These are phyloP conservation scores for Xylaria venustula DNA, from an alignment of 495 filamentous ascomycete species.

Conservation along the genomic window DNA sequence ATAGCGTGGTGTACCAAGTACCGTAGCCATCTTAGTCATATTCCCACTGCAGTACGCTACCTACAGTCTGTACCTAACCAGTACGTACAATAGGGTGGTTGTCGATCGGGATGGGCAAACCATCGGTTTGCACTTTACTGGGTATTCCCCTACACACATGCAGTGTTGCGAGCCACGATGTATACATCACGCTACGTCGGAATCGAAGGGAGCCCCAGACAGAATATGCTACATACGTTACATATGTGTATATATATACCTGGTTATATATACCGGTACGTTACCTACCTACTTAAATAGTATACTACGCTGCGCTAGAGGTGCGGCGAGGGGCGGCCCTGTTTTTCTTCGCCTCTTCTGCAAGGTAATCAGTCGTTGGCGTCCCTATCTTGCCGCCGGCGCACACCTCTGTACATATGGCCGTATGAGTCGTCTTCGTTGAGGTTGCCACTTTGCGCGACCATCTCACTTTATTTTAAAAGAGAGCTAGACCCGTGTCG, in stretches of 20 bases:
- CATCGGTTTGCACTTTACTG: too few relatives aligned
- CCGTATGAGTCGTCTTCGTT: too few relatives aligned
- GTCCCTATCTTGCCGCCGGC: background rate
- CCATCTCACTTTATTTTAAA: background rate
- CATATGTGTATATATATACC: background rate
- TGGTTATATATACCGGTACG: too few relatives aligned
- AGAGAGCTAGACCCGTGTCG: background rate
- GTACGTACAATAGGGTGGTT: background rate
- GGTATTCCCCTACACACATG: too few relatives aligned
- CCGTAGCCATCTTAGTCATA: constrained; percentile 8
- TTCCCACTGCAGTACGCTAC: background rate
- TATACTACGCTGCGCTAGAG: background rate
- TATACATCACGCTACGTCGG: too few relatives aligned
- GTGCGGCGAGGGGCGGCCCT: background rate
- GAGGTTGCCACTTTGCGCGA: too few relatives aligned
- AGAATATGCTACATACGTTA: background rate
- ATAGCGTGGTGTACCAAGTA: background rate
- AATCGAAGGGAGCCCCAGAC: too few relatives aligned
- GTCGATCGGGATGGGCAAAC: constrained; percentile 4
- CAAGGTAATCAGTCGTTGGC: constrained; percentile 10
- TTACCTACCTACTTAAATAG: too few relatives aligned
- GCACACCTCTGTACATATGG: too few relatives aligned
- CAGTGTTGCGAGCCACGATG: too few relatives aligned
- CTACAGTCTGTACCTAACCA: too few relatives aligned
- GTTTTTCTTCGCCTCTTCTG: background rate